These are phyloP conservation scores for Cryptococcus jaspeensis DNA, from an alignment of 1,284 basidiomycete species.

Conservation along the genomic window DNA sequence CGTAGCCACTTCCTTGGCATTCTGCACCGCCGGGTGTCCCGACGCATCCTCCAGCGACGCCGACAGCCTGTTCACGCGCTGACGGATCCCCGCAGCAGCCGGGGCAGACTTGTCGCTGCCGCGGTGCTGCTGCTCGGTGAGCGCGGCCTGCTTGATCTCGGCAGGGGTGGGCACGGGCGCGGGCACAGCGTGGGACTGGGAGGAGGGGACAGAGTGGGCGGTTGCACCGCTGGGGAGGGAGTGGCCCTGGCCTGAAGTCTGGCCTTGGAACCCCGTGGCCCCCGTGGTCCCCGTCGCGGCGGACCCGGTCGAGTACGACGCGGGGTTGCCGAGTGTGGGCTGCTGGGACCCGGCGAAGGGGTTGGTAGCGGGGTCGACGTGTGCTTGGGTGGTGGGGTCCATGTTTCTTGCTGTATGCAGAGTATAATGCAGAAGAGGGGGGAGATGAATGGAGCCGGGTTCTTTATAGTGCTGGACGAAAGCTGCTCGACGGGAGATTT, in stretches of 20 bases:
- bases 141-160: no score
- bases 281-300: background rate
- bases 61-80: constrained; percentile 22
- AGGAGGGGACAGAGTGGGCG: no score
- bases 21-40: constrained; percentile 33
- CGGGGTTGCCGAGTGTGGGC: background rate
- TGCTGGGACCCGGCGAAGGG: background rate
- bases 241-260: background rate
- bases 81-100: constrained; percentile 21
- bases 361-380: constrained; percentile 4
- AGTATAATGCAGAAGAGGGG: background rate
- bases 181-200: background rate
- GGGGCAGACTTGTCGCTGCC: background rate
- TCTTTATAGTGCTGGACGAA: no score
- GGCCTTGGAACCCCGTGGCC: background rate
- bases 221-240: no score
- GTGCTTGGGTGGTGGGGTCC: constrained; percentile 14
- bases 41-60: constrained; percentile 22
- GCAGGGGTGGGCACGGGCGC: constrained; percentile 4
- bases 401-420: background rate
- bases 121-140: no score
- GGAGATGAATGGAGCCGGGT: background rate
- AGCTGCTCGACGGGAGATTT: no score
- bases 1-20: constrained; percentile 25
- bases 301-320: no score